Conservation (phyloP, 306 rosid genomes). For the Cucurbita maxima region DNA sequence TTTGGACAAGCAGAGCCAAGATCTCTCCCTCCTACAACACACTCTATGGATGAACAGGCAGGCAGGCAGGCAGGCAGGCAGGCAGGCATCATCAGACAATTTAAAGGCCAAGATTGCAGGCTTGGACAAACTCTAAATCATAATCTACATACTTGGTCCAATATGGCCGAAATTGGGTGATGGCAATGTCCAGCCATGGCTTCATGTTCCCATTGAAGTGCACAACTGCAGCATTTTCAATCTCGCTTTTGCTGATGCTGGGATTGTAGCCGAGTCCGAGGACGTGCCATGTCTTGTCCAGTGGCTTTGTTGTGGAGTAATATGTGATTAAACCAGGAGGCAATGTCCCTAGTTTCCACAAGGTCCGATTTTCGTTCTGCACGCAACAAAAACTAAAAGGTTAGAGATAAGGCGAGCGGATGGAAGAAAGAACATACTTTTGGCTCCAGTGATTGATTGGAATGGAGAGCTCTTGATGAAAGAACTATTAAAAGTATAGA, state of each 20-base stretch:
- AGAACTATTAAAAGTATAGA: background rate
- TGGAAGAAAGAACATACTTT: background rate
- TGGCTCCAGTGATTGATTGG: background rate
- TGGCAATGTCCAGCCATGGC: constrained; percentile 7
- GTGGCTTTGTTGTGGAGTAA: constrained; percentile 6
- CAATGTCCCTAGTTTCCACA: constrained; percentile 3
- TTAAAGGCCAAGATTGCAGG: constrained; percentile 71
- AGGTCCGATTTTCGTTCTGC: constrained; percentile 1
- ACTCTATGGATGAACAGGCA: background rate
- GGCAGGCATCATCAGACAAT: background rate
- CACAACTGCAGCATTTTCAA: constrained; percentile 1
- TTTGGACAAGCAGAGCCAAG: constrained; percentile 5
- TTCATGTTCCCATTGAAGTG: constrained; percentile 8
- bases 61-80: background rate
- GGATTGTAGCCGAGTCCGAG: constrained; percentile 5
- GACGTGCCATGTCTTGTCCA: constrained; percentile 6
- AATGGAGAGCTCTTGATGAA: background rate
- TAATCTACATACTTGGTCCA: constrained; percentile 79
- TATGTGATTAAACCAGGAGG: constrained; percentile 8
- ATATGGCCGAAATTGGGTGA: constrained; percentile 6
- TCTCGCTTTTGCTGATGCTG: constrained; percentile 1
- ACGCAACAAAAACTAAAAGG: background rate
- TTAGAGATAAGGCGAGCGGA: background rate
- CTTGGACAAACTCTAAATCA: constrained; percentile 61
- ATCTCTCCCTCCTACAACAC: background rate